These are phyloP conservation scores for Sclerotinia sclerotiorum DNA, from an alignment of 2,329 filamentous ascomycete species.

Conservation along the genomic window DNA sequence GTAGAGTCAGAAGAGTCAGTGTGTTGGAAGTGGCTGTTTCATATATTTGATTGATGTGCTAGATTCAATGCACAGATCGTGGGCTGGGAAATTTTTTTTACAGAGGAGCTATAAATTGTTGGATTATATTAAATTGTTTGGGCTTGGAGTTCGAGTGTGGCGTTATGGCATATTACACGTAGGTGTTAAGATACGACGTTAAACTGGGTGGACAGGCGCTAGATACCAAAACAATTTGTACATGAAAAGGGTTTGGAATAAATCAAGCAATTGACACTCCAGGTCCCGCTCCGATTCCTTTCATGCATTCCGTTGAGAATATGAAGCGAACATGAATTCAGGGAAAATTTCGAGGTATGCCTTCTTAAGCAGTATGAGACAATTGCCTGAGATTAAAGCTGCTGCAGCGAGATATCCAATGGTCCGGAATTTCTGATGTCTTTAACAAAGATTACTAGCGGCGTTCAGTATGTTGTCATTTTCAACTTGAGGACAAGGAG, in stretches of 20 bases:
- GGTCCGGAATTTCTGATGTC: too few species aligned
- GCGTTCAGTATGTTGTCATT: too few species aligned
- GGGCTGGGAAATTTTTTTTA: neutral
- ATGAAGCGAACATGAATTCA: too few species aligned
- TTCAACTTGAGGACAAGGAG: too few species aligned
- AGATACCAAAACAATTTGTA: neutral
- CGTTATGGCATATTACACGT: neutral
- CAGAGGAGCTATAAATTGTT: neutral
- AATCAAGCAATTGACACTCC: neutral
- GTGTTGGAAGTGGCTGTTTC: constrained; percentile 37
- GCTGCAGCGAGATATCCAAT: too few species aligned
- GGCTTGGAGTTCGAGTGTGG: neutral
- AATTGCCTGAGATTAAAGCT: too few species aligned
- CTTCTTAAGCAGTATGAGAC: too few species aligned
- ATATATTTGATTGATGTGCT: constrained; percentile 15
- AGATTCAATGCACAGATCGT: neutral
- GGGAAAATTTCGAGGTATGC: too few species aligned
- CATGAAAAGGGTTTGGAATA: neutral
- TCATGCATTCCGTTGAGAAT: neutral
- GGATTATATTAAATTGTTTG: neutral
- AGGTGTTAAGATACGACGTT: neutral
- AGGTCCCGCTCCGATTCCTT: neutral
- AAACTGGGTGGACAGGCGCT: neutral
- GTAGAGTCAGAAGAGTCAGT: constrained; percentile 37
- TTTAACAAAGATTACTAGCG: too few species aligned